Conservation (phyloP, 179 eudicot genomes). For the Kewa caespitosa region DNA sequence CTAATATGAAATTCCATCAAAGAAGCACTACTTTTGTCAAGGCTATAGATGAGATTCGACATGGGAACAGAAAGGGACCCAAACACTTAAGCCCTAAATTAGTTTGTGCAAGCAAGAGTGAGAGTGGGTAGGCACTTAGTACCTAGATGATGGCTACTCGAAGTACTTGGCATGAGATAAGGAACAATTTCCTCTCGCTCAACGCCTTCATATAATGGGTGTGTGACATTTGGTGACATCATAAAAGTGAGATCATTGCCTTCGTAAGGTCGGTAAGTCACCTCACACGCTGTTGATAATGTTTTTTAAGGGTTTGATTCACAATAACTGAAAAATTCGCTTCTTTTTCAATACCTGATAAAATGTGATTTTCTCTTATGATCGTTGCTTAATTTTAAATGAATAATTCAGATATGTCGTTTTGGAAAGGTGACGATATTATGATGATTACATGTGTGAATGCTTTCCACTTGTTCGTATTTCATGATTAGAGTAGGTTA, state of each 20-base stretch:
- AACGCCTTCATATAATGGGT: neutral
- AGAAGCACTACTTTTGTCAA: neutral
- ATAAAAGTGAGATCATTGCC: neutral
- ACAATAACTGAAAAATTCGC: neutral
- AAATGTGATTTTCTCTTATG: neutral
- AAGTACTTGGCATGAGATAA: neutral
- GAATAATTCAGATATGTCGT: neutral
- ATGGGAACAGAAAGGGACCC: neutral
- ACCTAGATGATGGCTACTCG: neutral
- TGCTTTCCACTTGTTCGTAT: neutral
- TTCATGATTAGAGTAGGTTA: neutral
- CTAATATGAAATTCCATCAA: neutral
- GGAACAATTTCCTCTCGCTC: neutral
- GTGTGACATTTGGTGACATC: slow-evolving; percentile 9
- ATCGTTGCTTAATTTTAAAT: neutral
- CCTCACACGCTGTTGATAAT: neutral
- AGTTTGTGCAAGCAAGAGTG: neutral
- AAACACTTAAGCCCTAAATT: neutral
- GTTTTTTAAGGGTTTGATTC: neutral
- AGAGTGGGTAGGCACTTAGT: neutral
- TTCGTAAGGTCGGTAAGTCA: slow-evolving; percentile 7
- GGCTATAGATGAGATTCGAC: neutral
- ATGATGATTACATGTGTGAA: neutral
- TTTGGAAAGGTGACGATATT: neutral
- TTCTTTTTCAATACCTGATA: neutral